Conservation (phyloP, 176 grass and related monocot genomes). For the Alloteropsis semialata region DNA sequence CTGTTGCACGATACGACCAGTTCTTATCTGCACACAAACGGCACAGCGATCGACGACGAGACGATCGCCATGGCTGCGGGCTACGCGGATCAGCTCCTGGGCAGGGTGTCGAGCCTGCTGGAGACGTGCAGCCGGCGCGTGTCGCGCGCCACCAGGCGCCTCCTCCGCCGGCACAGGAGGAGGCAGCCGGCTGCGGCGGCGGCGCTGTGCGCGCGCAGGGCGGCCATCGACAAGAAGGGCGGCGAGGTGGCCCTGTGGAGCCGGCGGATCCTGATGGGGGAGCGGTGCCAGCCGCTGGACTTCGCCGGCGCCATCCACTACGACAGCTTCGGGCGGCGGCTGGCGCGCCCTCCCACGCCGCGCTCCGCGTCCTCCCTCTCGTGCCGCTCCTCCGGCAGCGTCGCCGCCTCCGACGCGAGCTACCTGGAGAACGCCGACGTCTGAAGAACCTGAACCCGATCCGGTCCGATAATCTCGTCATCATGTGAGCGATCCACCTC, state of each 20-base stretch:
- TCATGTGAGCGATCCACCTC: not conserved
- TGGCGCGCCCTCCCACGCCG: conserved; percentile 24
- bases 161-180: conserved; percentile 24
- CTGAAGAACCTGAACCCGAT: not conserved
- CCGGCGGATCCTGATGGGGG: conserved; percentile 55
- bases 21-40: not conserved
- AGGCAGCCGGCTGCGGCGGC: not conserved
- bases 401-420: conserved; percentile 2
- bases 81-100: conserved; percentile 18
- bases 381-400: conserved; percentile 1
- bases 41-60: too few species aligned
- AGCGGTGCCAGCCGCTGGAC: conserved; percentile 67
- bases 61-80: conserved; percentile 32
- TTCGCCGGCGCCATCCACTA: conserved; percentile 70
- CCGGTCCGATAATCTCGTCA: too few species aligned
- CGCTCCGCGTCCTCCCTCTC: conserved; percentile 28
- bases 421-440: not conserved
- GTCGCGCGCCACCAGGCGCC: conserved; percentile 42
- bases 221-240: not conserved
- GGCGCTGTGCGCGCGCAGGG: not conserved
- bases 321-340: conserved; percentile 54
- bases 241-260: not conserved
- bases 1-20: not conserved
- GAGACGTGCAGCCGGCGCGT: conserved; percentile 28
- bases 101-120: conserved; percentile 19